Evolutionary conservation across 2,329 filamentous ascomycete genomes (phyloP).

Genomic region (Xylaria polymorpha): DNA sequence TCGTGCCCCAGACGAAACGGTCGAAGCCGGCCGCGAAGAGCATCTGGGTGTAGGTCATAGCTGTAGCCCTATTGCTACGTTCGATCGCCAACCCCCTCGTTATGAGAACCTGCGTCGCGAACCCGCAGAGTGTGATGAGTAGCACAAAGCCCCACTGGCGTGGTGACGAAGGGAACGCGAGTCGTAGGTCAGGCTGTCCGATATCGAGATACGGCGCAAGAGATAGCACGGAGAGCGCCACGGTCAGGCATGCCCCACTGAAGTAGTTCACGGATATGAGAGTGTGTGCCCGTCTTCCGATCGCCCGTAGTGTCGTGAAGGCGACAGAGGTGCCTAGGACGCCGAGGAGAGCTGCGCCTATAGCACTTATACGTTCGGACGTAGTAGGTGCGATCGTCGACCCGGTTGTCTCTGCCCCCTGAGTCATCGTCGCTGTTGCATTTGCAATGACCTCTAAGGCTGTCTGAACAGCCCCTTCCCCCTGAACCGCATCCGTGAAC

Average conservation of each 20-base stretch:
- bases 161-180: conserved; percentile 53
- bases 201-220: conserved; percentile 54
- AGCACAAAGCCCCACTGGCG: conserved; percentile 75
- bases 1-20: conserved; percentile 63
- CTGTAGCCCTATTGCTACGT: conserved; percentile 68
- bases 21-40: conserved; percentile 66
- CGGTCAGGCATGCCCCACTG: conserved; percentile 73
- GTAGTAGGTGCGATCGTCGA: conserved; percentile 55
- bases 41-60: conserved; percentile 70
- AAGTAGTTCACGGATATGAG: conserved; percentile 92
- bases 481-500: conserved; percentile 46
- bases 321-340: conserved; percentile 80
- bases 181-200: conserved; percentile 55
- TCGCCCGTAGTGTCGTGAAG: conserved; percentile 80
- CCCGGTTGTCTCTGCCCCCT: conserved; percentile 43
- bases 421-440: conserved; percentile 16
- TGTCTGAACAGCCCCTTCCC: conserved; percentile 25
- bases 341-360: conserved; percentile 78
- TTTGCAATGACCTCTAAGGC: conserved; percentile 38
- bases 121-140: conserved; percentile 78
- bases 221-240: conserved; percentile 71
- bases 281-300: conserved; percentile 82
- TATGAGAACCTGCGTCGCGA: conserved; percentile 87
- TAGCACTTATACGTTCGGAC: conserved; percentile 74
- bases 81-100: conserved; percentile 80